These are phyloP conservation scores for Fusarium odoratissimum DNA, from an alignment of 2,329 filamentous ascomycete species.

Conservation along the genomic window DNA sequence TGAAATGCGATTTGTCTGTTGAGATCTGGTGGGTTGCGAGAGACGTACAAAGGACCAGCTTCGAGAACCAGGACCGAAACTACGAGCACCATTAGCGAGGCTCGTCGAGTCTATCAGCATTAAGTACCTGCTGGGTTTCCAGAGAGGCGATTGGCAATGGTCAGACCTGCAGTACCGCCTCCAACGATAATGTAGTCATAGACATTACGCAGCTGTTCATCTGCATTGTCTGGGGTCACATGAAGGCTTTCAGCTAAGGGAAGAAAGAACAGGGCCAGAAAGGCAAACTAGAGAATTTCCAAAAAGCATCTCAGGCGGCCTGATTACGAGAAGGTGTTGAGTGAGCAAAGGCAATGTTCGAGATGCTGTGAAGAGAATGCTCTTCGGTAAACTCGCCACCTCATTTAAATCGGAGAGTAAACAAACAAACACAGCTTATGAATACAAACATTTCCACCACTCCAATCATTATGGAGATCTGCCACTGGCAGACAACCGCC, in stretches of 20 bases:
- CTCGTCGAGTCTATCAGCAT: not conserved
- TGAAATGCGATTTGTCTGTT: not conserved
- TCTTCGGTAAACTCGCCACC: not conserved
- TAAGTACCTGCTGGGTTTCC: constrained; percentile 50
- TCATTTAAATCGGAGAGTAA: not conserved
- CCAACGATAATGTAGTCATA: constrained; percentile 48
- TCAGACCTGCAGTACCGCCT: constrained; percentile 57
- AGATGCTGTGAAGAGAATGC: not conserved
- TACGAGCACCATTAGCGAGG: not conserved
- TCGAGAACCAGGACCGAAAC: constrained; percentile 20
- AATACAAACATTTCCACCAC: not conserved
- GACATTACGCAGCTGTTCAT: not conserved
- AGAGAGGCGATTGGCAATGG: constrained; percentile 53
- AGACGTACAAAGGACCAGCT: constrained; percentile 1
- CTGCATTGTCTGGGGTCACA: not conserved
- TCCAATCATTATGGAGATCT: not conserved
- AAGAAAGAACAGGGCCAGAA: not conserved
- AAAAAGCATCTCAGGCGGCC: constrained; percentile 2
- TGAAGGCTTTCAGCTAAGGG: not conserved
- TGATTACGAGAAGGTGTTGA: not conserved
- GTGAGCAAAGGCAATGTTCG: not conserved
- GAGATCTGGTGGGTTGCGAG: no score
- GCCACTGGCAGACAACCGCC: constrained; percentile 14
- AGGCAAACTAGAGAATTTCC: not conserved
- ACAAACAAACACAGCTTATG: not conserved